Percentiles rank a stretch among this genome's conserved stretches.
Evolutionary conservation across 2,329 filamentous ascomycete species (phyloP).

Genomic region (Cercospora zeae-maydis): DNA sequence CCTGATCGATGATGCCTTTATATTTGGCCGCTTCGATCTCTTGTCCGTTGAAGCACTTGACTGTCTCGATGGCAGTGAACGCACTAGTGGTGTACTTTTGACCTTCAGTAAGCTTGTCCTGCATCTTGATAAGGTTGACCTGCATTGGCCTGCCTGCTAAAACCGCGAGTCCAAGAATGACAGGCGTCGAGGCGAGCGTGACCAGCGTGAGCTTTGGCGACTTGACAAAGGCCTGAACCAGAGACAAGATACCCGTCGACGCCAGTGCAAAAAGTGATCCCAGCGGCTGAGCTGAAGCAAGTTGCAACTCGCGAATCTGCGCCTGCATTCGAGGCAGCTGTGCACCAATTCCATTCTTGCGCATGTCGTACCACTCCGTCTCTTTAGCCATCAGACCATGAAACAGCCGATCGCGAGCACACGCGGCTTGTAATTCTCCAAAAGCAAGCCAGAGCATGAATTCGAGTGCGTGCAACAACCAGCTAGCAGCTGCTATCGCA

Average conservation of each 20-base stretch:
- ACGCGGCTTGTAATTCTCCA: constrained; percentile 73
- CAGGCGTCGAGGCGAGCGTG: constrained; percentile 67
- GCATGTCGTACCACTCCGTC: constrained; percentile 76
- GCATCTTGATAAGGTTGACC: constrained; percentile 65
- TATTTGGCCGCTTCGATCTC: constrained; percentile 68
- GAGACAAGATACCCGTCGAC: constrained; percentile 61
- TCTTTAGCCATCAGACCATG: constrained; percentile 65
- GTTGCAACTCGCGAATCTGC: constrained; percentile 79
- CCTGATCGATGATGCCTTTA: constrained; percentile 51
- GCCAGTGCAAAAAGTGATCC: constrained; percentile 65
- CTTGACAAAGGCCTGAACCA: constrained; percentile 69
- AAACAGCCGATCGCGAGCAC: constrained; percentile 64
- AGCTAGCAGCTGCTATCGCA: constrained; percentile 61
- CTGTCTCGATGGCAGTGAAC: constrained; percentile 71
- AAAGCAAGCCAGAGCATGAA: constrained; percentile 71
- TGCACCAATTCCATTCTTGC: constrained; percentile 67
- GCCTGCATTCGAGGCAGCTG: constrained; percentile 69
- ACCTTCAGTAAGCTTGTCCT: constrained; percentile 62
- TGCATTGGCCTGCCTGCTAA: constrained; percentile 61
- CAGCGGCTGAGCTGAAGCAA: constrained; percentile 74
- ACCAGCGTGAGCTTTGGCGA: constrained; percentile 84
- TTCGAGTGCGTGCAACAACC: constrained; percentile 64
- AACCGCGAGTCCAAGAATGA: constrained; percentile 60
- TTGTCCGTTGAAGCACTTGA: constrained; percentile 81
- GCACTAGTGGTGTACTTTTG: constrained; percentile 69